These are phyloP conservation scores for Rhizophagus prolifer DNA, from an alignment of 192 early-diverging fungal genomes.

Conservation along the genomic window DNA sequence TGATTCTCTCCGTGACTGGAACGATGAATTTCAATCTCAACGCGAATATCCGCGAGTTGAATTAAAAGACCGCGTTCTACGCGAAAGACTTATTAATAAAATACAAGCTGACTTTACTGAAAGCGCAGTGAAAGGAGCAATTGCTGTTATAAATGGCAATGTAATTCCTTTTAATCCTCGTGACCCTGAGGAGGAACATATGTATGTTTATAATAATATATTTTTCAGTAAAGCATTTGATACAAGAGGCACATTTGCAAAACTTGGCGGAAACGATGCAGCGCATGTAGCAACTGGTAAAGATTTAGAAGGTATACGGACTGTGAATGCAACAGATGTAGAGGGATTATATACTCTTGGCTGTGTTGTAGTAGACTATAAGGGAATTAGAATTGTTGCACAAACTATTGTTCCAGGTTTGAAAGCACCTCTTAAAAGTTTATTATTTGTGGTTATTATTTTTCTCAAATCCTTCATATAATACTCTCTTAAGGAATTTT, in stretches of 20 bases:
- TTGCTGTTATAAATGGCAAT: constrained; percentile 79
- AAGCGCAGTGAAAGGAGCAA: constrained; percentile 81
- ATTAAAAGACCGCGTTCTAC: constrained; percentile 80
- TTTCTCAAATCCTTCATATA: too few species aligned
- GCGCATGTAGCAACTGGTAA: constrained; percentile 92
- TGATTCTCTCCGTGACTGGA: constrained; percentile 87
- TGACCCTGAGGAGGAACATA: constrained; percentile 72
- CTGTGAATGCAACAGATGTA: constrained; percentile 69
- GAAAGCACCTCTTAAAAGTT: background rate
- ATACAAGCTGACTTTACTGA: constrained; percentile 91
- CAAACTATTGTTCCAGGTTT: constrained; percentile 92
- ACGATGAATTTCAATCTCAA: constrained; percentile 91
- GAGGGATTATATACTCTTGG: constrained; percentile 86
- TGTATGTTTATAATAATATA: constrained; percentile 95
- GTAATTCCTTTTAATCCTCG: constrained; percentile 75
- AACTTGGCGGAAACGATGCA: constrained; percentile 83
- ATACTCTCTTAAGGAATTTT: constrained; percentile 69
- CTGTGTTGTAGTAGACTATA: constrained; percentile 91
- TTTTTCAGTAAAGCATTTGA: constrained; percentile 92
- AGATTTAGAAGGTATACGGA: constrained; percentile 87
- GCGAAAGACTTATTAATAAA: constrained; percentile 82
- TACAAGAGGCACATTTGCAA: constrained; percentile 79
- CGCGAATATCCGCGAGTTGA: constrained; percentile 77
- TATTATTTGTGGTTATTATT: constrained; percentile 59
- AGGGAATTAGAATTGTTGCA: constrained; percentile 85